phyloP scores from a whole-genome alignment of 192 early-diverging fungal species.

The Coemansia guatemalensis region DNA sequence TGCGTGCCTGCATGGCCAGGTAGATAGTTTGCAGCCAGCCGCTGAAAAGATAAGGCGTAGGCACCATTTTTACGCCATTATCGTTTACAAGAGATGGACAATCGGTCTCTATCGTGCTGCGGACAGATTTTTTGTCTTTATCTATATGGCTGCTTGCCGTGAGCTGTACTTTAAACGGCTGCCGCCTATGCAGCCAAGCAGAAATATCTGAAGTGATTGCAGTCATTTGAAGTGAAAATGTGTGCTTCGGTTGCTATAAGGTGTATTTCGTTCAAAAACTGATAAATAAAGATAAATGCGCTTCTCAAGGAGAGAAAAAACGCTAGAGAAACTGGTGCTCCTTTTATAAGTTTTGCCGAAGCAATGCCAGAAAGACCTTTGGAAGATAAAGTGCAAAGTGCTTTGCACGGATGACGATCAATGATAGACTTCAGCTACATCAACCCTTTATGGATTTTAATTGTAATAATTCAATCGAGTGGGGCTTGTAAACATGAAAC shows the following conservation, averaged over 20 bases:
- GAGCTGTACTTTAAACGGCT: background rate
- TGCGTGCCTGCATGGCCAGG: constrained; percentile 1
- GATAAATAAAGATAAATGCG: background rate
- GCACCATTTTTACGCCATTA: constrained; percentile 8
- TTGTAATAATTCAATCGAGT: background rate
- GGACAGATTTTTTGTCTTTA: background rate
- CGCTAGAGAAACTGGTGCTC: background rate
- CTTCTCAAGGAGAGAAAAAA: background rate
- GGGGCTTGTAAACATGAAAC: background rate
- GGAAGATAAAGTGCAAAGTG: background rate
- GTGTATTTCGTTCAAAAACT: background rate
- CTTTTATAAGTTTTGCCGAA: background rate
- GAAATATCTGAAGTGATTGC: background rate
- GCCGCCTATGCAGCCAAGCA: background rate
- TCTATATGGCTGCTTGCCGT: background rate
- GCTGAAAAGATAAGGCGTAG: constrained; percentile 11
- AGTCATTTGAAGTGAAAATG: background rate
- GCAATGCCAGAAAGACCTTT: background rate
- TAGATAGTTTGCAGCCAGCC: constrained; percentile 17
- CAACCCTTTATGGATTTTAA: background rate
- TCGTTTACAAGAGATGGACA: background rate
- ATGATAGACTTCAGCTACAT: background rate
- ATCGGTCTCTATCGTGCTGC: background rate
- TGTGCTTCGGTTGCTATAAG: background rate
- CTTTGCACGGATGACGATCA: background rate